Evolutionary conservation across 345 rosid genomes (phyloP).

Genomic region (Melaleuca alternifolia): DNA sequence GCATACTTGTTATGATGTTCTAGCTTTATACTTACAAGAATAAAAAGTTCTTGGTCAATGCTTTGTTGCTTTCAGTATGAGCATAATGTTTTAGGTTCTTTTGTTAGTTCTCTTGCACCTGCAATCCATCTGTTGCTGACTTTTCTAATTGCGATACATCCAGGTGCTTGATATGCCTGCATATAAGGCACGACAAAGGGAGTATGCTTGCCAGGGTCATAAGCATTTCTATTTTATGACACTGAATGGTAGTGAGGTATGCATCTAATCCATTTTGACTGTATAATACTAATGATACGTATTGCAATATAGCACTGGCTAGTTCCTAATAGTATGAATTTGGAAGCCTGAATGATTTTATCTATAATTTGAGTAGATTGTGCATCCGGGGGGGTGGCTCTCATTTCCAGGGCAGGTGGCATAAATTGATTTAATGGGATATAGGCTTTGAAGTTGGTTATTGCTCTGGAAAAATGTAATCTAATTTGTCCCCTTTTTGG

Average conservation of each 20-base stretch:
- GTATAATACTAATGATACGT: not conserved
- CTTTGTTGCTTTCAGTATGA: not conserved
- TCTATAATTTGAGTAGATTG: not conserved
- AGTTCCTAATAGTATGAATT: not conserved
- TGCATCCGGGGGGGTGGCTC: not conserved
- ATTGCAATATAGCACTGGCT: not conserved
- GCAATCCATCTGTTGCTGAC: not conserved
- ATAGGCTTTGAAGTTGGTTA: not conserved
- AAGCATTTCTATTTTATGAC: constrained; percentile 99
- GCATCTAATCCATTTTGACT: constrained; percentile 2
- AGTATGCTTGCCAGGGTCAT: constrained; percentile 86
- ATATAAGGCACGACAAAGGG: constrained; percentile 72
- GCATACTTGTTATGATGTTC: not conserved
- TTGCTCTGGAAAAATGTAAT: not conserved
- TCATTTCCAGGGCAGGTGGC: not conserved
- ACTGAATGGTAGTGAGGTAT: constrained; percentile 90
- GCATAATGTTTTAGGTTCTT: not conserved
- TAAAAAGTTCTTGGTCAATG: not conserved
- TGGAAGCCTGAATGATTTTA: not conserved
- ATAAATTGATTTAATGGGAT: not conserved
- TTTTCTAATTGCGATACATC: not conserved
- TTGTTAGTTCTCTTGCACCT: not conserved
- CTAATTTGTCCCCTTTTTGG: not conserved
- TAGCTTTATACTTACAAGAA: not conserved
- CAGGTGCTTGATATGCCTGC: constrained; percentile 96